phyloP scores from a whole-genome alignment of 768 basidiomycete genomes.

The Leucocoprinus sp. region DNA sequence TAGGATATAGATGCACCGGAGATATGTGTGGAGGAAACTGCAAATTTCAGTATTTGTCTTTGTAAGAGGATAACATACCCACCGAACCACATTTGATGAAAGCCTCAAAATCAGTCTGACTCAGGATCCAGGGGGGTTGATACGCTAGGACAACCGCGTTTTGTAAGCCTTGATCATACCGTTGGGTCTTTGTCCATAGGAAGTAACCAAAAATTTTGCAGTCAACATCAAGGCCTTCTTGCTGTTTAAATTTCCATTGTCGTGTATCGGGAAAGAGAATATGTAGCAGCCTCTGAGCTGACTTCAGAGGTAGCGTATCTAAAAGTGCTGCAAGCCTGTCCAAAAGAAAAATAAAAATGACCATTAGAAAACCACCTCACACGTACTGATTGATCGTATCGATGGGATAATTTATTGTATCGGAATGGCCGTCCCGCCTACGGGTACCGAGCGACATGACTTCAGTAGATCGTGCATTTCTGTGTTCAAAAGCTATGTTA shows the following conservation, averaged over 20 bases:
- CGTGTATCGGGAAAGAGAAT: slow-evolving; percentile 33
- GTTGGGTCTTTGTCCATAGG: slow-evolving; percentile 27
- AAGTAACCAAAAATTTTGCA: slow-evolving; percentile 33
- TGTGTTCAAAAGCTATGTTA: not conserved
- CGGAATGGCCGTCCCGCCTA: slow-evolving; percentile 21
- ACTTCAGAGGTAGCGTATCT: slow-evolving; percentile 40
- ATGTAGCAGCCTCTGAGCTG: slow-evolving; percentile 39
- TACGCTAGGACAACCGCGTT: slow-evolving; percentile 43
- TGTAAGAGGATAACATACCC: slow-evolving; percentile 10
- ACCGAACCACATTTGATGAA: slow-evolving; percentile 40
- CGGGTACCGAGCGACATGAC: slow-evolving; percentile 7
- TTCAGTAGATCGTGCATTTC: not conserved
- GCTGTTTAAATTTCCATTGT: slow-evolving; percentile 33
- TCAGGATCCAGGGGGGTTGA: slow-evolving; percentile 54
- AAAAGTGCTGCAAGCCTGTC: slow-evolving; percentile 5
- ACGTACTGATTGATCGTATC: slow-evolving; percentile 36
- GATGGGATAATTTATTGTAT: slow-evolving; percentile 27
- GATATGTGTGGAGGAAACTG: slow-evolving; percentile 34
- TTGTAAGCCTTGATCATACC: slow-evolving; percentile 18
- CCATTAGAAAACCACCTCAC: too few species aligned
- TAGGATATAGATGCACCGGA: slow-evolving; percentile 27
- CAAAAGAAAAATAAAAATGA: not conserved
- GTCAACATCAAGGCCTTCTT: slow-evolving; percentile 21
- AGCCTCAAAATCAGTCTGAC: slow-evolving; percentile 42
- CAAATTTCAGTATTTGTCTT: slow-evolving; percentile 11